Percentiles rank a stretch among this genome's conserved stretches.
Conservation (phyloP, 495 filamentous ascomycete genomes). For the Clavariopsis aquatica region DNA sequence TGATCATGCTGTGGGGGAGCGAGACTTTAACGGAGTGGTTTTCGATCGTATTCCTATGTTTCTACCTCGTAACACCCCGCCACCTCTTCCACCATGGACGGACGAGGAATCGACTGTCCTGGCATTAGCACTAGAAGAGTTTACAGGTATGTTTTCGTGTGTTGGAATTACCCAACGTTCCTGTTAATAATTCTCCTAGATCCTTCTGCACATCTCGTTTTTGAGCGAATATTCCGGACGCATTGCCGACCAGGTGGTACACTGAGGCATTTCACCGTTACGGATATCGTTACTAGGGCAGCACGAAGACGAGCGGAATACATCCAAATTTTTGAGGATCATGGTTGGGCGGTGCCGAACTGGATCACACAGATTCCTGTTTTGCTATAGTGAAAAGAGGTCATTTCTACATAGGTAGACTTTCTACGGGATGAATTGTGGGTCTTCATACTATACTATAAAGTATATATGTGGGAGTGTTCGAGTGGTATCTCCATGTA, state of each 20-base stretch:
- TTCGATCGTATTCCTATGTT: slow-evolving; percentile 43
- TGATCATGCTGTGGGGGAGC: slow-evolving; percentile 15
- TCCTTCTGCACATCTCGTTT: slow-evolving; percentile 26
- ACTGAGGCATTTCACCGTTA: slow-evolving; percentile 38
- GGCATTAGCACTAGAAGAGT: slow-evolving; percentile 35
- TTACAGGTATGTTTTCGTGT: slow-evolving; percentile 27
- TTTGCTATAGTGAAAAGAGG: slow-evolving; percentile 13
- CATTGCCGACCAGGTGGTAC: slow-evolving; percentile 33
- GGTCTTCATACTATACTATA: not conserved
- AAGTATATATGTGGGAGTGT: not conserved
- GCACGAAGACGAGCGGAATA: slow-evolving; percentile 25
- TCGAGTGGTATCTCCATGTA: too few species aligned
- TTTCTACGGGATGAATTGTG: not conserved
- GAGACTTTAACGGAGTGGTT: slow-evolving; percentile 32
- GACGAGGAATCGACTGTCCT: slow-evolving; percentile 31
- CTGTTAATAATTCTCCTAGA: not conserved
- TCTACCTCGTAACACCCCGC: slow-evolving; percentile 24
- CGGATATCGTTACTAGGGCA: slow-evolving; percentile 41
- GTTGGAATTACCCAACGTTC: not conserved
- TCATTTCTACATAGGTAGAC: too few species aligned
- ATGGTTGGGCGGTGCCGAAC: slow-evolving; percentile 26
- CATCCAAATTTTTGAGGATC: slow-evolving; percentile 13
- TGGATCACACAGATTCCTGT: slow-evolving; percentile 43
- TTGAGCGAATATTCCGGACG: slow-evolving; percentile 35
- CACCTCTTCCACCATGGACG: slow-evolving; percentile 30